Evolutionary conservation across 1,139 yeast species (phyloP).

Genomic region (Nematodospora anomalae): DNA sequence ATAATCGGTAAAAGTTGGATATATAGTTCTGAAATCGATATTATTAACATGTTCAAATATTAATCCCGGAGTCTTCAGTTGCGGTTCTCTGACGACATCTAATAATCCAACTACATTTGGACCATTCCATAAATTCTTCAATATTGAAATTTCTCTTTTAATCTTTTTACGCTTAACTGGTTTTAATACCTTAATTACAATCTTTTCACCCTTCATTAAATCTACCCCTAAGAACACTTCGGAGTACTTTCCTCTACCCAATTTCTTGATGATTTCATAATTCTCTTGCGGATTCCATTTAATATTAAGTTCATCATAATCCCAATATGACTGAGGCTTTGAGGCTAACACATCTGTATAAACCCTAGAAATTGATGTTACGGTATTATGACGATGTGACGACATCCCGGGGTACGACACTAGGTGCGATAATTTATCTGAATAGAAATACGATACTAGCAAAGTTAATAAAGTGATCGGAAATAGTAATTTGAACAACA

Average conservation of each 20-base stretch:
- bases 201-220: constrained; percentile 37
- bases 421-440: constrained; percentile 1
- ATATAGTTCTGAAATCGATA: constrained; percentile 84
- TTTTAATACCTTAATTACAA: constrained; percentile 90
- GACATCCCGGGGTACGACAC: constrained; percentile 8
- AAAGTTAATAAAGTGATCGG: constrained; percentile 9
- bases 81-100: constrained; percentile 89
- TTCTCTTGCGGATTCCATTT: constrained; percentile 50
- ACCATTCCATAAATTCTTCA: constrained; percentile 85
- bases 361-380: constrained; percentile 39
- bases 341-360: constrained; percentile 45
- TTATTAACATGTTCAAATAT: constrained; percentile 90
- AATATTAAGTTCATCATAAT: constrained; percentile 45
- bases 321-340: constrained; percentile 50
- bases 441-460: constrained; percentile 8
- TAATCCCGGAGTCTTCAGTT: constrained; percentile 88
- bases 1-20: constrained; percentile 81
- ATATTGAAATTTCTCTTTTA: constrained; percentile 88
- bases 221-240: constrained; percentile 47
- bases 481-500: constrained; percentile 7
- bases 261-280: constrained; percentile 46
- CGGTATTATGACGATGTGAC: constrained; percentile 17
- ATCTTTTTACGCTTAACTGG: constrained; percentile 97
- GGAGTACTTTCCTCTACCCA: constrained; percentile 51
- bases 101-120: constrained; percentile 79